Evolutionary conservation across 208 protist genomes (phyloP), one percentile per base, ranked within the genome.

Genomic region (Phytomonas francai): DNA sequence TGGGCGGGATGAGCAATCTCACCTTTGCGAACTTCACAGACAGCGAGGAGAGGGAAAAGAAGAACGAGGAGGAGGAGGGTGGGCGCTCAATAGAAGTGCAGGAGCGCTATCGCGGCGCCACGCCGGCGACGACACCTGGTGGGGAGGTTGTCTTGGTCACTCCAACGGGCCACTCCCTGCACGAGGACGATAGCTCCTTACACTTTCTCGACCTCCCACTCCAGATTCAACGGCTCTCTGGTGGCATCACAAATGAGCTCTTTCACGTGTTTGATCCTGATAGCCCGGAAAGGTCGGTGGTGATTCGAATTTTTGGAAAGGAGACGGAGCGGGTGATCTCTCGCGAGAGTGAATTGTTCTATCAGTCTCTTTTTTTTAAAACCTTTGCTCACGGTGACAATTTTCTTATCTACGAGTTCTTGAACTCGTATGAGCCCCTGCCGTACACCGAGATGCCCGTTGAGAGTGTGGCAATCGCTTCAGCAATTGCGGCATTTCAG

Each of bases 191-290:
- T 33, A 63, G 28, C 28, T 34, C 11, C 33, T 36, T 45, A 9
- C 33, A 0, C 66, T 67, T 56, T 59, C 63, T 32, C 51, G 63
- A 16, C 8, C 42, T 82, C 9, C 79, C 79, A 12, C 73, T 96
- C 30, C 70, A 69, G 28, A 78, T 91, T 45, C 78, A 80, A 49
- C 83, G 78, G 22, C 74, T 96, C 14, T 92, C 86, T 0, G 90
- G 90, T 34, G 90, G 90, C 58, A 96, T 96, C 66, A 96, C 90
- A 1, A 96, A 96, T 68, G 84, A 96, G 64, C 79, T 96, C 9
- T 96, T 91, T 63, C 86, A 89, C 68, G 80, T 93, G n/a, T 90
- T 82, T 67, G 80, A 89, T 64, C 67, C 74, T 34, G 76, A 71
- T 14, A 61, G 79, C 56, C 45, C 54, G 11, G 59, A 76, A 16